Evolutionary conservation across 2,329 filamentous ascomycete species (phyloP).

Genomic region (Botrytis medusae): DNA sequence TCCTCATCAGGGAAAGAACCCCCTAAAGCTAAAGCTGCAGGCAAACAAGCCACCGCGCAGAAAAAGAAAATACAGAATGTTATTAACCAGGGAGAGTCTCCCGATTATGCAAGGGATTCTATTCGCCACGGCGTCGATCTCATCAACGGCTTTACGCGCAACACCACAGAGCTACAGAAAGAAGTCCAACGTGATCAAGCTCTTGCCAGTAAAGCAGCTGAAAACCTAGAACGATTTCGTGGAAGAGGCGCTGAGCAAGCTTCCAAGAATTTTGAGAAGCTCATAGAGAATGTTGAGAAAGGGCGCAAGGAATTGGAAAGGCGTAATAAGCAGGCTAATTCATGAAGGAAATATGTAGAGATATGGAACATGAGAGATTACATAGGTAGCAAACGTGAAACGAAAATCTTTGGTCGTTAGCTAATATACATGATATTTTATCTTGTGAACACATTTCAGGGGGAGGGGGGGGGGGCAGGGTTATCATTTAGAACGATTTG

Average conservation of each 20-base stretch:
- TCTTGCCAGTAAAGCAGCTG: neutral
- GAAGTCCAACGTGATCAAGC: neutral
- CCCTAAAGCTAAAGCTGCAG: neutral
- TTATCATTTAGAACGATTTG: neutral
- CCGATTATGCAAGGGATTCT: neutral
- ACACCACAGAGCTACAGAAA: neutral
- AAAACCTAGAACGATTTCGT: neutral
- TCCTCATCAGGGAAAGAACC: neutral
- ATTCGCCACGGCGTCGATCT: neutral
- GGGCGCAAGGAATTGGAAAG: neutral
- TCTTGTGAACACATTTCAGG: neutral
- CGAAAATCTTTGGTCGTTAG: neutral
- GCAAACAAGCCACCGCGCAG: neutral
- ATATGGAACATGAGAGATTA: neutral
- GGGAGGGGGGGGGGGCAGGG: too few species aligned
- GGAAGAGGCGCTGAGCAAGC: neutral
- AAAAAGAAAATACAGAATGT: neutral
- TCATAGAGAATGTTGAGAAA: constrained; percentile 1
- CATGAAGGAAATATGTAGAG: neutral
- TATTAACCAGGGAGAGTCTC: neutral
- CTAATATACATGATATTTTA: neutral
- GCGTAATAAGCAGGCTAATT: neutral
- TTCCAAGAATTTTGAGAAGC: constrained; percentile 1
- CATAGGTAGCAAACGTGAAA: neutral
- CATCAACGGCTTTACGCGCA: neutral